phyloP scores from a whole-genome alignment of 1,284 basidiomycete species.

The Takashimella tepidaria region DNA sequence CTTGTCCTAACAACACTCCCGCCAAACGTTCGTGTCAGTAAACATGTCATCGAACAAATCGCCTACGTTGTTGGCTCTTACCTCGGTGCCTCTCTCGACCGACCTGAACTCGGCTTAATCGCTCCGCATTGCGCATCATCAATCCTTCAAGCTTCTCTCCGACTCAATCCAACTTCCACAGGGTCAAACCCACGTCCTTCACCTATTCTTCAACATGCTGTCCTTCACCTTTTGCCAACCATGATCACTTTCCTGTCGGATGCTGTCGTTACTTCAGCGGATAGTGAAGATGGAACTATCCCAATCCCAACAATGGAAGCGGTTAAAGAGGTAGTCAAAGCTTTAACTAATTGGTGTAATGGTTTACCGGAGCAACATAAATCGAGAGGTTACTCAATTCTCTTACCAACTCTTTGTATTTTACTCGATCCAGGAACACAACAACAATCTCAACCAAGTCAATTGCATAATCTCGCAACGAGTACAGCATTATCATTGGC shows the following conservation, averaged over 20 bases:
- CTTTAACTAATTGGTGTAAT: conserved; percentile 63
- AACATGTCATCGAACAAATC: conserved; percentile 72
- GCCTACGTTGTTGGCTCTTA: conserved; percentile 78
- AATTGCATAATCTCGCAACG: conserved; percentile 62
- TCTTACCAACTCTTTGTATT: conserved; percentile 73
- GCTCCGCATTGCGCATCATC: conserved; percentile 85
- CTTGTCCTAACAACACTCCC: conserved; percentile 80
- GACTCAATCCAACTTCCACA: conserved; percentile 19
- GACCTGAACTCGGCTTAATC: conserved; percentile 68
- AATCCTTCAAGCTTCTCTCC: conserved; percentile 57
- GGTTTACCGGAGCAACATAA: conserved; percentile 59
- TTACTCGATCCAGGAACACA: conserved; percentile 57
- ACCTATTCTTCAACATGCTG: conserved; percentile 64
- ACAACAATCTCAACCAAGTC: conserved; percentile 49
- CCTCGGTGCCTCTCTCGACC: conserved; percentile 56
- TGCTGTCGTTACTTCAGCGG: conserved; percentile 57
- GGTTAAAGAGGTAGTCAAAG: conserved; percentile 73
- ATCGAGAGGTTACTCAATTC: conserved; percentile 63
- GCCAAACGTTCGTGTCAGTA: conserved; percentile 61
- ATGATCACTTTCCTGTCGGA: conserved; percentile 72
- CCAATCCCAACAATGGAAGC: conserved; percentile 48
- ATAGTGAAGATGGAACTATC: conserved; percentile 49
- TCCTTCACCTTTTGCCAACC: conserved; percentile 68
- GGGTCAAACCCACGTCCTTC: conserved; percentile 20
- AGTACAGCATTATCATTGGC: conserved; percentile 72